Base-by-base conservation (phyloP, 495 filamentous ascomycete genomes). In the Trichoderma reesei region DNA sequence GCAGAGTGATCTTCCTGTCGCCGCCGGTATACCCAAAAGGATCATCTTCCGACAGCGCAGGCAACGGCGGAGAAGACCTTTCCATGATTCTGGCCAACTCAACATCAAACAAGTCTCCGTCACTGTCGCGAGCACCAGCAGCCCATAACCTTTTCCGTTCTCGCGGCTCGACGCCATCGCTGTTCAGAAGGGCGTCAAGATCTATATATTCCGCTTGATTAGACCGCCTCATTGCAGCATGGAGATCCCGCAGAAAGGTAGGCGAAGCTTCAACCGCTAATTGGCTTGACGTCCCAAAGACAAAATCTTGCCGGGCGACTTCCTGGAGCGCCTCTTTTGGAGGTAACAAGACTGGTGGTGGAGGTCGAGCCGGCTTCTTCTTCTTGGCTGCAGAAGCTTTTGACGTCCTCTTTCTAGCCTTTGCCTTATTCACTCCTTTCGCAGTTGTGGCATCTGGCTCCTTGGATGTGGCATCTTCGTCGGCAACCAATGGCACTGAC, bases 261-360 rank as follows among this genome's bases (percentile, higher is more conserved):
- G 90, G 88, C 0, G 90, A 90, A 60, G 91, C 86, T 42, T 90
- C 88, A 62, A 80, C 79, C 59, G 88, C 89, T 18, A 98, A 76
- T 72, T 98, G 93, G 73, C 92, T 96, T 18, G 89, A 95, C 1
- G 91, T 96, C 16, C 92, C 93, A 72, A 98, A 98, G 2, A 96
- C 74, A 66, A 96, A 87, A 66, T 92, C 86, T 71, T 96, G 93
- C 7, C 83, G 76, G 5, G 86, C 78, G n/a, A 88, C 75, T 66
- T 85, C 80, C 65, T 84, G 83, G 51, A 85, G 70, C 18, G 92
- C 93, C 46, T 85, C 85, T 62, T 79, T 78, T 2, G 93, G 93
- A 3, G 91, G 90, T 37, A 92, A 79, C 8, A 96, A 74, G 5
- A 85, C 79, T 54, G 68, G 80, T 59, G 70, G 79, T 10, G 70